Evolutionary conservation across 805 yeast species (phyloP).

Genomic region (Candida koratica): DNA sequence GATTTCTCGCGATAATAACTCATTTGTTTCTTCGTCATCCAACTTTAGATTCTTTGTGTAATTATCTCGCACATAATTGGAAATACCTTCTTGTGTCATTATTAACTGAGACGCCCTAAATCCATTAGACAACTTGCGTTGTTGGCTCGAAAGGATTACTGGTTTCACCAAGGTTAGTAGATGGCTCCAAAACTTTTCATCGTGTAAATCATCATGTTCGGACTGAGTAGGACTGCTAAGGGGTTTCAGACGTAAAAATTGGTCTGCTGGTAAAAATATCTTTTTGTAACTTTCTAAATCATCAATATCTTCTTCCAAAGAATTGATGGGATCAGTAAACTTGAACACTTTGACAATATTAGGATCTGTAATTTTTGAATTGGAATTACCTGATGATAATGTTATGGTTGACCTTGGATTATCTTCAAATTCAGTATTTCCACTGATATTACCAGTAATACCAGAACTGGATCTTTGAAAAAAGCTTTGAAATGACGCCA

Average conservation of each 20-base stretch:
- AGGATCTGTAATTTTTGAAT: slow-evolving; percentile 28
- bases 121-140: slow-evolving; percentile 21
- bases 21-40: slow-evolving; percentile 17
- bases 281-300: slow-evolving; percentile 27
- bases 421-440: slow-evolving; percentile 2
- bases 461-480: slow-evolving; percentile 24
- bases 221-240: slow-evolving; percentile 15
- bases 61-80: slow-evolving; percentile 17
- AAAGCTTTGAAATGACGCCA: slow-evolving; percentile 29
- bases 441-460: background rate
- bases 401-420: slow-evolving; percentile 19
- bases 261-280: slow-evolving; percentile 33
- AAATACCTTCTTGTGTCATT: slow-evolving; percentile 28
- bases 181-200: slow-evolving; percentile 16
- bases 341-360: slow-evolving; percentile 30
- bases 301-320: slow-evolving; percentile 18
- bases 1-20: slow-evolving; percentile 25
- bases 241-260: slow-evolving; percentile 22
- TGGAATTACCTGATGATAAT: slow-evolving; percentile 34
- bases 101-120: slow-evolving; percentile 21
- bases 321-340: slow-evolving; percentile 31
- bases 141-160: slow-evolving; percentile 24
- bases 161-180: slow-evolving; percentile 22
- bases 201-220: slow-evolving; percentile 11
- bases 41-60: slow-evolving; percentile 6